Evolutionary conservation across 257 asterid genomes (phyloP).

Genomic region (Echium plantagineum): DNA sequence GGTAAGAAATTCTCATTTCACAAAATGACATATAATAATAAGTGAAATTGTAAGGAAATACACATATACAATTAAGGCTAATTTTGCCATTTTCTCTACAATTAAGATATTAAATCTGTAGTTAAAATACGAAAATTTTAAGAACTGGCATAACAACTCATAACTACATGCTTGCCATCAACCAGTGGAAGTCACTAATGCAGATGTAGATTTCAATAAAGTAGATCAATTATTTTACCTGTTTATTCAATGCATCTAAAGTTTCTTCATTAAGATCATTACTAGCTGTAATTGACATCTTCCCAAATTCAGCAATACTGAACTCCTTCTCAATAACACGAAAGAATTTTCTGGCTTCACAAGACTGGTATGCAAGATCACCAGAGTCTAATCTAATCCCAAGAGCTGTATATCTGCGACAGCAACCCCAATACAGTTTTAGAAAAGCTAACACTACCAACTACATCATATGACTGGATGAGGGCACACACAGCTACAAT

Average conservation of each 20-base stretch:
- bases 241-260: conserved; percentile 88
- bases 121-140: too few relatives aligned
- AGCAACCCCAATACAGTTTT: conserved; percentile 9
- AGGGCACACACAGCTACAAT: background rate
- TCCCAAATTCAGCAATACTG: conserved; percentile 56
- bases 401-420: conserved; percentile 64
- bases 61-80: too few relatives aligned
- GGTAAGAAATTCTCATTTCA: too few relatives aligned
- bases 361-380: conserved; percentile 94
- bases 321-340: conserved; percentile 62
- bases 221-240: conserved; percentile 30
- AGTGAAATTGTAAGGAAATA: too few relatives aligned
- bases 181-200: background rate
- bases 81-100: too few relatives aligned
- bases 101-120: too few relatives aligned
- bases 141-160: too few relatives aligned
- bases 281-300: conserved; percentile 76
- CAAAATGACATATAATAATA: too few relatives aligned
- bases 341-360: conserved; percentile 70
- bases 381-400: conserved; percentile 98
- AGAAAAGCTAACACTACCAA: background rate
- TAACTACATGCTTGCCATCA: too few relatives aligned
- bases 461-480: background rate
- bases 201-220: background rate
- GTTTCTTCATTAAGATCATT: conserved; percentile 99